Conservation (phyloP, 2,329 filamentous ascomycete species). For the Apiospora hydei region DNA sequence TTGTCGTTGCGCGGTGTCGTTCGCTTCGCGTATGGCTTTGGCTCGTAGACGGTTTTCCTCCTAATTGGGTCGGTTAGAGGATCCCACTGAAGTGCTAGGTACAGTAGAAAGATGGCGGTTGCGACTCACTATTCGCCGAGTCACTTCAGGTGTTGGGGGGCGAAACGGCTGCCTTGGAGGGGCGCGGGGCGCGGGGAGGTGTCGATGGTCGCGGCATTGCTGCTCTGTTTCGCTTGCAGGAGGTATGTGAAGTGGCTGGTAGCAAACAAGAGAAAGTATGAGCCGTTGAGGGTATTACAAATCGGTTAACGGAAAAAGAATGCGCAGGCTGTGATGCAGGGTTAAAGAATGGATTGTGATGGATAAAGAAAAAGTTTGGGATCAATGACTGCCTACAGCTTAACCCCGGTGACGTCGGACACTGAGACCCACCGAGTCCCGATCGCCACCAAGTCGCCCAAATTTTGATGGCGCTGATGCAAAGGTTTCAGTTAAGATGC, state of each 20-base stretch:
- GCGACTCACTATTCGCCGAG: conserved; percentile 59
- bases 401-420: conserved; percentile 39
- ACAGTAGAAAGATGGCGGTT: not conserved
- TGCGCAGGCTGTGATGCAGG: not conserved
- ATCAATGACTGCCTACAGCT: conserved; percentile 16
- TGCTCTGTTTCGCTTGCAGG: not conserved
- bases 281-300: not conserved
- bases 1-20: conserved; percentile 67
- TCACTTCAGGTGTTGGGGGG: conserved; percentile 62
- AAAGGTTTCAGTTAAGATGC: not conserved
- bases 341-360: not conserved
- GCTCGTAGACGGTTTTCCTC: conserved; percentile 89
- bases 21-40: conserved; percentile 82
- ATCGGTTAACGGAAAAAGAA: not conserved
- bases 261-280: not conserved
- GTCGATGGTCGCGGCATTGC: conserved; percentile 57
- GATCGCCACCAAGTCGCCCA: conserved; percentile 12
- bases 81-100: conserved; percentile 19
- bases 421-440: conserved; percentile 26
- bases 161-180: conserved; percentile 45
- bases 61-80: conserved; percentile 51
- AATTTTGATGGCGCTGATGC: not conserved
- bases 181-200: conserved; percentile 47
- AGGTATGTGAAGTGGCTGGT: not conserved
- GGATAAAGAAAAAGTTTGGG: conserved; percentile 3